Base-by-base conservation (phyloP, 129 eudicot genomes). In the Lonicera japonica region DNA sequence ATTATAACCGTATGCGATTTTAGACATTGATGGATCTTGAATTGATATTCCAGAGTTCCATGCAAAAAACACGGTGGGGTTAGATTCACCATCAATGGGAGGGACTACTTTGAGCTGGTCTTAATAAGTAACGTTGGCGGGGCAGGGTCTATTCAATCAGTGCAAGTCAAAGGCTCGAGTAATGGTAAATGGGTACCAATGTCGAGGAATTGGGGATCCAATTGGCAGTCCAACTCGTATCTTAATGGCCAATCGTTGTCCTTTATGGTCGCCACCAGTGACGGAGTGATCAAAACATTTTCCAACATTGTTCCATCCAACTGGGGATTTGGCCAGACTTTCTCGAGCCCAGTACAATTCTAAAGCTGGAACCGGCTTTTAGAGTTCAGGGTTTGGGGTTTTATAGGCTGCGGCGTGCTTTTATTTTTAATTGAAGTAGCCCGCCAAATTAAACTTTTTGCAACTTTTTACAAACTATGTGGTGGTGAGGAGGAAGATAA, bases 171-270 rank as follows among this genome's bases (percentile, higher is more conserved):
- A 71, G 97, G 97, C 20, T 70, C 92, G 5, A 74, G n/a, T n/a
- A n/a, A 63, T 43, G 73, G 88, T 0, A 82, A 59, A 4, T 89
- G 97, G 97, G 22, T 72, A 63, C 9, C 80, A 0, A 76, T 89
- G 95, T 86, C 97, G 0, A 78, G 91, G 43, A 89, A 89, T n/a
- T 89, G 95, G 97, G 97, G 97, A 59, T 82, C 95, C 25, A 83
- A 86, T 66, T 89, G 95, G 95, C 97, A 89, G 62, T 82, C 95
- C 19, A 80, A 80, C 43, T 39, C 80, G 1, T 86, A 80, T 22
- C 88, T 89, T 11, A 70, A 80, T 17, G 89, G 95, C 20, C 97
- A 89, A 61, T 64, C 95, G 21, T 8, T 89, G 58, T 89, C 97
- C n/a, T 89, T 86, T 75, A 86, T 61, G 82, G 80, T 89, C 59